Evolutionary conservation across 2,329 filamentous ascomycete genomes (phyloP), one percentile per base, ranked within the genome.

Genomic region (Thelonectria discophora): DNA sequence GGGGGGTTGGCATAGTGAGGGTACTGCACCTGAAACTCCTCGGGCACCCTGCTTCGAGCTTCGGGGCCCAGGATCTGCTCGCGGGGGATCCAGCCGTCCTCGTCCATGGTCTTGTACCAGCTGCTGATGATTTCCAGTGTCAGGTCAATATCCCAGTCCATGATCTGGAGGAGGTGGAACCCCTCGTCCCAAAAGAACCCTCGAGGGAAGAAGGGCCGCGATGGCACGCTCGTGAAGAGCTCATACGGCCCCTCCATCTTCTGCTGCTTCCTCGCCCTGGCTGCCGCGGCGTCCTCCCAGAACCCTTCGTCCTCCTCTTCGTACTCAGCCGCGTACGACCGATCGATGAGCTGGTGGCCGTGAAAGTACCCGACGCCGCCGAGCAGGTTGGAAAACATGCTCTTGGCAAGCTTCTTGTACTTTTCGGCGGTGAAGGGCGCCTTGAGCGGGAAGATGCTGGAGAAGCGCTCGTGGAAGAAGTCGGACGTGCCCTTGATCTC

Each of bases 161-260:
- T 86, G 55, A 99, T 89, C 2, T 94, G 94, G 49, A 97, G 82
- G 37, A 99, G 82, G 73, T 99, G 95, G 78, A 98, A 99, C 0
- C 95, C 95, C 76, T 99, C 95, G 71, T 99, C 95, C 95, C 95
- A 99, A 4, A 98, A 83, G 76, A 99, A 99, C 1, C 95, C 95
- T 63, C 95, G 86, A 1, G 95, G 95, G 79, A 99, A 99, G 81
- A 99, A 99, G 0, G 95, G 92, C 5, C 95, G 85, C 9, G 94
- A 98, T 0, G 95, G 95, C 58, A 98, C 90, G 70, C 89, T 92
- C 7, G 94, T 96, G 75, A 94, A 98, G 2, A 99, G 86, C 75
- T 97, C 92, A 56, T 90, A 92, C 1, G 94, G 93, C 0, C 92
- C 92, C 73, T 96, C 93, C 0, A 90, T 78, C 62, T 87, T 82